Evolutionary conservation across 345 rosid genomes (phyloP), one percentile per base, ranked within the genome.

Genomic region (Gossypium herbaceum): DNA sequence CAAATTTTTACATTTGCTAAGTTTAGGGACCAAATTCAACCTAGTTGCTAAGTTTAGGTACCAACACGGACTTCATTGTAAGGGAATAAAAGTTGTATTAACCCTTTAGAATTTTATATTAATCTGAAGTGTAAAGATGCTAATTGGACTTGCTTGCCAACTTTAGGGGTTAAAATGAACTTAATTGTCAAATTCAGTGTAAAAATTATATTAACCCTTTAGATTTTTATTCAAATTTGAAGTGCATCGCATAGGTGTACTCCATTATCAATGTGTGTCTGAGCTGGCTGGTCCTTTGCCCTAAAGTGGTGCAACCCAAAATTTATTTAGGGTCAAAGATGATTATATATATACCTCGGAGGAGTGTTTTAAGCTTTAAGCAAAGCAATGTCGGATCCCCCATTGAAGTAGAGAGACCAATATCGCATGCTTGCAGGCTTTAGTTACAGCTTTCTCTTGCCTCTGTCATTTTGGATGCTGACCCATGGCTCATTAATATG

Each of bases 151-250:
- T 5, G 7, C 7, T 34, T 34, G 1, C 41, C 41, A 34, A 34
- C 7, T 5, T 34, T 34, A 34, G 7, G 7, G 41, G 41, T 1
- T 34, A 34, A 34, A 34, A 34, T 1, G 7, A 34, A 34, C 0
- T 34, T 5, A 34, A 34, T 34, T 34, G 41, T 34, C 7, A 34
- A 34, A 7, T 34, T 34, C 1, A 34, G 7, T 34, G 39, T 34
- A 34, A 34, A 34, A 34, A 34, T 34, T 34, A 34, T 34, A 0
- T 4, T 34, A 34, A 4, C 41, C 41, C 41, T 34, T 61, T 45
- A 68, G 81, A 82, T 73, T 72, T 72, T 24, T 72, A 67, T 60
- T 51, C 27, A 79, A 48, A 75, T 85, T 82, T 65, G 67, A 52
- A 57, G 34, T 25, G 56, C 56, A 44, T 59, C 20, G 51, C 56